Evolutionary conservation across 1,284 basidiomycete genomes (phyloP), one percentile per base, ranked within the genome.

Genomic region (Trichosporon sp.): DNA sequence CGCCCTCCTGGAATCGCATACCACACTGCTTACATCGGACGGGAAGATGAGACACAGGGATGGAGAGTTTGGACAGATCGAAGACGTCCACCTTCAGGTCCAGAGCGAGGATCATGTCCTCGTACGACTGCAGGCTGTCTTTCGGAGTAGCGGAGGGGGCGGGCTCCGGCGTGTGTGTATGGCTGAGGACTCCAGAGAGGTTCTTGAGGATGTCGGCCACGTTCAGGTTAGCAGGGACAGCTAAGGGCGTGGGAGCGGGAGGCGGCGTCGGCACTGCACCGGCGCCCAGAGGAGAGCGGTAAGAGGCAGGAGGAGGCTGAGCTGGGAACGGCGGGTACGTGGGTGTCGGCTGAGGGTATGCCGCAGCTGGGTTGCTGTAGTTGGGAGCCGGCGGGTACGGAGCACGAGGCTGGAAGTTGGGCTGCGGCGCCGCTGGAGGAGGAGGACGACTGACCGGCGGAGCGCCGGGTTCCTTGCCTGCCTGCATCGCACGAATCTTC

Each of bases 1-100:
- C 69, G 40, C 86, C 86, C 69, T 90, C 88, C 52, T 88, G 83
- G 78, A 95, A 97, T 60, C 96, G 88, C 67, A 91, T 82, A 10
- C 90, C 92, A 82, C 95, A 99, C 76, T 98, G 95, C 79, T 90
- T 92, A 84, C 95, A 99, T 80, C 93, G 90, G 23, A 87, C 82
- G 10, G 89, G 85, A 23, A 95, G 83, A 65, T 86, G 86, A 64
- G 87, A 84, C 70, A 92, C 91, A 59, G 95, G 82, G 61, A 94
- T 83, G 25, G 86, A 65, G 58, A 61, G 67, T 88, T 84, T 88
- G 59, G 85, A 84, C 46, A 95, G 86, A 71, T 92, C 91, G 16
- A 86, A 77, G 56, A 84, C 86, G 0, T 86, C 87, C 40, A 95
- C 82, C 62, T 85, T 85, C 61, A 95, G 83, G 62, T 86, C 84